phyloP scores from a whole-genome alignment of 352 stramenopile species.

The Pythium rishiriense region DNA sequence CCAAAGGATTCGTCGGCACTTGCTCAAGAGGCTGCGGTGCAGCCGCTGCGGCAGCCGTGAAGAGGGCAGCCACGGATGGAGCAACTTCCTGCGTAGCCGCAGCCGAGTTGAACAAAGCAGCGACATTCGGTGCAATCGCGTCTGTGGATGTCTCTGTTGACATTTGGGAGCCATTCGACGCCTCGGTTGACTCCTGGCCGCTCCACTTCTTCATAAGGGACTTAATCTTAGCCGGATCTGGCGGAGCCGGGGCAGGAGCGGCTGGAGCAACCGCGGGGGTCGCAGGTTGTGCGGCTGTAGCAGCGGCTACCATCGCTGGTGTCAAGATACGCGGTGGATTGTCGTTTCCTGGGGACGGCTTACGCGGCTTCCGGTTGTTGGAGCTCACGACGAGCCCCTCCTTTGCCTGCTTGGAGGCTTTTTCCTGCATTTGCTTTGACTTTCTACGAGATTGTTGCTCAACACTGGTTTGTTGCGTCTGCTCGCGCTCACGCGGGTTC shows the following conservation, averaged over 20 bases:
- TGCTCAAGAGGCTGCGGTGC: conserved; percentile 11
- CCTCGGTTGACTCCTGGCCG: conserved; percentile 27
- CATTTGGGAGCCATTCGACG: conserved; percentile 5
- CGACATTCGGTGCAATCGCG: conserved; percentile 39
- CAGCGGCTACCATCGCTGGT: conserved; percentile 12
- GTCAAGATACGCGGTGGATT: conserved; percentile 13
- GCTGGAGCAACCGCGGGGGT: not conserved
- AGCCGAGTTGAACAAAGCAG: conserved; percentile 44
- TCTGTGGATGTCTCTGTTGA: conserved; percentile 12
- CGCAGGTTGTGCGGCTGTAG: conserved; percentile 2
- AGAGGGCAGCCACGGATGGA: conserved; percentile 48
- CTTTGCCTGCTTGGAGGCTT: conserved; percentile 8
- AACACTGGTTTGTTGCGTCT: not conserved
- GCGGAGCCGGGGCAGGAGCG: conserved; percentile 30
- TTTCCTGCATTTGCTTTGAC: conserved; percentile 15
- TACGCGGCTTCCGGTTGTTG: conserved; percentile 23
- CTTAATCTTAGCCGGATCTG: conserved; percentile 61
- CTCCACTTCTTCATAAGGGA: conserved; percentile 67
- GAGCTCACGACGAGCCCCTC: conserved; percentile 17
- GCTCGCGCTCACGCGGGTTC: conserved; percentile 18
- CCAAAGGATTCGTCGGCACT: conserved; percentile 17
- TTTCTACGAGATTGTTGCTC: not conserved
- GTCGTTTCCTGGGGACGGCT: conserved; percentile 12
- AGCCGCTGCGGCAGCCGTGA: conserved; percentile 32
- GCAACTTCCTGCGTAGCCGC: conserved; percentile 29